Conservation (phyloP, 176 grass and related monocot genomes). For the Musa itinerans region DNA sequence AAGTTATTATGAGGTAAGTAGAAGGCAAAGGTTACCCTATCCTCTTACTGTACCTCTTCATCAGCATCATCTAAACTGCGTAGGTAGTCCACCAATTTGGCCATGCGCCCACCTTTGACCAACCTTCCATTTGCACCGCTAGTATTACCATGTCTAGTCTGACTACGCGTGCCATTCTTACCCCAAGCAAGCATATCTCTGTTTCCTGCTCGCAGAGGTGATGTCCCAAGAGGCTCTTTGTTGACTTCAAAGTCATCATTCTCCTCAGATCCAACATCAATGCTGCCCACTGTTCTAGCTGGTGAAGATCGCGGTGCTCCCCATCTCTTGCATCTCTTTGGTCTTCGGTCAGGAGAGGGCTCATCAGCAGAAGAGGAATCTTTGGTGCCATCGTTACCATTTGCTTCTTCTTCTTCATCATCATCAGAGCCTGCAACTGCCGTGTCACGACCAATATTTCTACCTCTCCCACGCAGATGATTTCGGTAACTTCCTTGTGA, state of each 20-base stretch:
- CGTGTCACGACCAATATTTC: conserved; percentile 26
- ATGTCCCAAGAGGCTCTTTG: conserved; percentile 42
- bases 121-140: conserved; percentile 46
- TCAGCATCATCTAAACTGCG: conserved; percentile 45
- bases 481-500: conserved; percentile 41
- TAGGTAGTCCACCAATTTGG: conserved; percentile 61
- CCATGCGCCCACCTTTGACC: conserved; percentile 36
- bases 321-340: conserved; percentile 46
- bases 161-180: conserved; percentile 69
- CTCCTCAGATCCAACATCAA: conserved; percentile 37
- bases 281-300: conserved; percentile 32
- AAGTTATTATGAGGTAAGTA: neutral
- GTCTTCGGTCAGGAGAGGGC: conserved; percentile 41
- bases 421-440: conserved; percentile 41
- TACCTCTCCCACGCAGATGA: conserved; percentile 32
- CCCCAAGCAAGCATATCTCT: conserved; percentile 78
- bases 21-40: conserved; percentile 1
- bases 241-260: conserved; percentile 34
- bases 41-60: conserved; percentile 41
- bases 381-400: conserved; percentile 45
- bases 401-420: conserved; percentile 49
- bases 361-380: conserved; percentile 60
- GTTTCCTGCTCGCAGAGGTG: conserved; percentile 35
- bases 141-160: conserved; percentile 44
- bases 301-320: conserved; percentile 31